These are phyloP conservation scores for Bothriochloa decipiens DNA, from an alignment of 176 grass and related monocot species.

Conservation along the genomic window DNA sequence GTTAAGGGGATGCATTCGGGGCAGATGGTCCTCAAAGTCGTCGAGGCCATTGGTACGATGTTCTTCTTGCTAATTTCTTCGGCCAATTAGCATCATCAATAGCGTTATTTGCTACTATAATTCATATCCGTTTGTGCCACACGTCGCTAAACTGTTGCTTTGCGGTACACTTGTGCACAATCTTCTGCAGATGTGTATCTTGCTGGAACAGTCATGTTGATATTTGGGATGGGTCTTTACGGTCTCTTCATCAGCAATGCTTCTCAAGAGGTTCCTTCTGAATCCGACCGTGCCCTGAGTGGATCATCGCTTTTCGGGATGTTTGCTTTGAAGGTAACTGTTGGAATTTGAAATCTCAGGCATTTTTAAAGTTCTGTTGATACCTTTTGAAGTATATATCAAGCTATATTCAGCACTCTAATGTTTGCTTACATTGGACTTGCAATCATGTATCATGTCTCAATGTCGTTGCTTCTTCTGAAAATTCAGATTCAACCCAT, in stretches of 20 bases:
- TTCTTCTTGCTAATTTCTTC: not conserved
- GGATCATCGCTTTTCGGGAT: slow-evolving; percentile 93
- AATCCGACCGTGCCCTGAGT: slow-evolving; percentile 63
- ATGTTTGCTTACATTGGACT: not conserved
- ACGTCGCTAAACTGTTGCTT: slow-evolving; percentile 24
- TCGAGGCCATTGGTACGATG: slow-evolving; percentile 86
- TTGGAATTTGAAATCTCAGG: not conserved
- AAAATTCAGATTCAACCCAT: not conserved
- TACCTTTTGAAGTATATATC: not conserved
- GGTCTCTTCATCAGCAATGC: slow-evolving; percentile 93
- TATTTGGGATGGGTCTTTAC: slow-evolving; percentile 97
- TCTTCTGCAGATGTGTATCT: slow-evolving; percentile 84
- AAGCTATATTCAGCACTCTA: not conserved
- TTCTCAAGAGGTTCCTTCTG: slow-evolving; percentile 51
- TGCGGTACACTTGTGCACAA: not conserved
- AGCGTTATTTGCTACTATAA: not conserved
- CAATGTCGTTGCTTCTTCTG: not conserved
- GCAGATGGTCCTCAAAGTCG: slow-evolving; percentile 93
- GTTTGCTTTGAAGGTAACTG: slow-evolving; percentile 90
- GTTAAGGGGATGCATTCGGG: slow-evolving; percentile 73
- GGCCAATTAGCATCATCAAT: not conserved
- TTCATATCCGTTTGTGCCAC: not conserved
- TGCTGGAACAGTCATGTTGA: slow-evolving; percentile 96
- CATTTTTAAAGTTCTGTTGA: not conserved
- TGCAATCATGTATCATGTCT: not conserved